Evolutionary conservation across 352 stramenopile genomes (phyloP), one percentile per base, ranked within the genome.

Genomic region (Pythium coloratum): DNA sequence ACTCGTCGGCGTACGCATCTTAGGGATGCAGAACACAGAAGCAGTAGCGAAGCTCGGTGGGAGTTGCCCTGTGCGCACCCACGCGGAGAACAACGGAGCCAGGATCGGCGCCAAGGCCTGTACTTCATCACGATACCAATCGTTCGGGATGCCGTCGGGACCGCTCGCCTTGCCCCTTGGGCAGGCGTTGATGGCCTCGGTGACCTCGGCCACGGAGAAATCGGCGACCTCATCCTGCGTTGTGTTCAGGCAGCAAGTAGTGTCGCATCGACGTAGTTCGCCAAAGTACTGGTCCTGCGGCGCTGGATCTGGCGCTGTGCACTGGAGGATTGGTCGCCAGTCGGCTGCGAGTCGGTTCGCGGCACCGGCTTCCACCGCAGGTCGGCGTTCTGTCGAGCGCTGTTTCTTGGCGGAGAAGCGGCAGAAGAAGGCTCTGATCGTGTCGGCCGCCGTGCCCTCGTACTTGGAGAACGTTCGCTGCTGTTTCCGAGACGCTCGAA

Each of bases 141-240:
- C 60, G 33, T 66, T 66, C 3, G 33, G 24, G 33, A 66, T 42
- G 34, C 60, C 60, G 30, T 66, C 60, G 5, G 50, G 60, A 8
- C 60, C 60, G 42, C 33, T 24, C 24, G 60, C 50, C n/a, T 59
- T 66, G 2, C 60, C 60, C 1, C 13, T 24, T 1, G 50, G 61
- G n/a, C 61, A 67, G 4, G 14, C 14, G 2, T 33, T 13, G 9
- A 66, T 58, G 0, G 59, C 59, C 9, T 2, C 10, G 7, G 28
- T 6, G 1, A 67, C 40, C 20, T 60, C 60, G 0, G 49, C 14
- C 26, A 12, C n/a, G 26, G 26, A 24, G 51, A 58, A 58, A 13
- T 42, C 32, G 51, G 2, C n/a, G 47, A 55, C 34, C 26, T 16
- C 47, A n/a, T 55, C n/a, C 1, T 55, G 20, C 20, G 28, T 1